Evolutionary conservation across 208 protist species (phyloP).

Genomic region (Trichomonas tenax): DNA sequence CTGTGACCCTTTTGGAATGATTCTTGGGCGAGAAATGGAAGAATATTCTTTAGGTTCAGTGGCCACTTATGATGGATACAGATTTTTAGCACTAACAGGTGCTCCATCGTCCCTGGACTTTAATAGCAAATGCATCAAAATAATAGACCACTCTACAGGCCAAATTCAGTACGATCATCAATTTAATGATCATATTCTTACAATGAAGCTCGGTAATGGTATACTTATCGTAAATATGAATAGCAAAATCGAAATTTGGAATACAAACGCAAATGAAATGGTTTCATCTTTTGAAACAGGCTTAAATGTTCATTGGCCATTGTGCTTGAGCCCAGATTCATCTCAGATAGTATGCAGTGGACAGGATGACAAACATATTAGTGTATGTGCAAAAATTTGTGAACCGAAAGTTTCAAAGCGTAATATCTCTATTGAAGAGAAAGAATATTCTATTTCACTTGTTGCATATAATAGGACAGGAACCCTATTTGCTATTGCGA

Average conservation of each 20-base stretch:
- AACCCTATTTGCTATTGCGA: background rate
- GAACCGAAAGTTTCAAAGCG: background rate
- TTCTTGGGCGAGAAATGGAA: background rate
- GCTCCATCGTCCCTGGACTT: background rate
- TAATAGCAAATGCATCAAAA: background rate
- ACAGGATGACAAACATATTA: background rate
- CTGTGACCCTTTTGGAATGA: conserved; percentile 9
- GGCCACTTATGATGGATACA: background rate
- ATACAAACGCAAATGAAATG: background rate
- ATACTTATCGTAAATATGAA: background rate
- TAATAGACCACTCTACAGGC: background rate
- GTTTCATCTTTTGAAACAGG: background rate
- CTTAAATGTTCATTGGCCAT: background rate
- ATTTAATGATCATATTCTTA: background rate
- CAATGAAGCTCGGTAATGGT: background rate
- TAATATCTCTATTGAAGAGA: background rate
- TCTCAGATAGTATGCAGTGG: background rate
- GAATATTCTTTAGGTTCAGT: background rate
- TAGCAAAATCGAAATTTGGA: background rate
- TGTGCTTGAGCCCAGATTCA: background rate
- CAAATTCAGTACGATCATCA: background rate
- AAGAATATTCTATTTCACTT: background rate
- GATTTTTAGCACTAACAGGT: background rate
- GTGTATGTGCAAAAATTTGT: background rate
- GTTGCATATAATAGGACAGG: background rate